Evolutionary conservation across 1,284 basidiomycete species (phyloP), one percentile per base, ranked within the genome.

Genomic region (Malassezia globosa): DNA sequence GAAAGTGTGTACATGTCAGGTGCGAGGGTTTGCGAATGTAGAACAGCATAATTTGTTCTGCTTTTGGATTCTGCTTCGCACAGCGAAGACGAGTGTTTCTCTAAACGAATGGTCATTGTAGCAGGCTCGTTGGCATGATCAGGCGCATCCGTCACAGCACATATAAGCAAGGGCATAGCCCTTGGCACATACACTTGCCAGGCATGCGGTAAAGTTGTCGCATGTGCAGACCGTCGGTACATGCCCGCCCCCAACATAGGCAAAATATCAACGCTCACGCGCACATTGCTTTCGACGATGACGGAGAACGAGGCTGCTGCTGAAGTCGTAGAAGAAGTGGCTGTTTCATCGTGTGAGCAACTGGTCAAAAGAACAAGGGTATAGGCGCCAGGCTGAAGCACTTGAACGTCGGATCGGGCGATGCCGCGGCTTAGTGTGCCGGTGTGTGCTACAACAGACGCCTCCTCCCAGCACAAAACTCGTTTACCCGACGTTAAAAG

Each of bases 351-450:
- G n/a, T n/a, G n/a, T n/a, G n/a, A n/a, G n/a, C n/a, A n/a, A 5
- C 19, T 25, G n/a, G n/a, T 36, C 5, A 44, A 51, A 2, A 47
- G 8, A 1, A 52, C 29, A 10, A 47, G 19, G 8, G 41, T 47
- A 21, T 47, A 47, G 3, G 35, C 14, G 8, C 50, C 50, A 1
- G 50, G 50, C 34, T 52, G 50, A 3, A 52, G 13, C 11, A 39
- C 40, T n/a, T 7, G 26, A 5, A 29, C 36, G 18, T 46, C 38
- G 14, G 37, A 52, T n/a, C 46, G 34, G 1, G 40, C 40, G 10
- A 52, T 42, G n/a, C 45, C 44, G 19, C 40, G 50, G 8, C 34
- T 31, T 22, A 46, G 47, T 3, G 44, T 25, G 19, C 41, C 44
- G 19, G 42, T 52, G 23, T 24, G 33, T 6, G 50, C 35, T 2